Evolutionary conservation across 345 rosid genomes (phyloP).

Genomic region (Eucalyptus pauciflora): DNA sequence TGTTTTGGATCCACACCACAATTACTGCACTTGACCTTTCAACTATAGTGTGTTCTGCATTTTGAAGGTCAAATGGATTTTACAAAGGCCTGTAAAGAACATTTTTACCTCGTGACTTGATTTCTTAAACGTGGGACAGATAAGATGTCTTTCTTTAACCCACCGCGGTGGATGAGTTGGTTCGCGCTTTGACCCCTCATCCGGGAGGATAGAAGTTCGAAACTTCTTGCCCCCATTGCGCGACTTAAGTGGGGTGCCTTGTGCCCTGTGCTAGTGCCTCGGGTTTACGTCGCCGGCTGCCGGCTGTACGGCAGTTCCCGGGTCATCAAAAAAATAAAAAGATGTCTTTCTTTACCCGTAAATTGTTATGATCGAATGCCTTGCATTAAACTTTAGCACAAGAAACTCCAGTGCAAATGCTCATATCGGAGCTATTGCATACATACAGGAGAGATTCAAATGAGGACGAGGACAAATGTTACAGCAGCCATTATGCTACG

Average conservation of each 20-base stretch:
- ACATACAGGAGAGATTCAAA: constrained; percentile 14
- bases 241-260: too few species aligned
- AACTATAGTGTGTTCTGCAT: background rate
- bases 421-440: background rate
- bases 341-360: background rate
- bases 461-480: constrained; percentile 9
- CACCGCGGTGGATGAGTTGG: too few species aligned
- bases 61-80: background rate
- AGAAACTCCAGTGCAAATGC: background rate
- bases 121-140: background rate
- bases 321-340: too few species aligned
- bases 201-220: too few species aligned
- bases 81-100: too few species aligned
- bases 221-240: too few species aligned
- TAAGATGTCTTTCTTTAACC: background rate
- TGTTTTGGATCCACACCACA: too few species aligned
- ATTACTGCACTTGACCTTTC: background rate
- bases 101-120: background rate
- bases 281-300: too few species aligned
- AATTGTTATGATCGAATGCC: background rate
- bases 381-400: background rate
- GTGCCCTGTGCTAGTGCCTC: too few species aligned
- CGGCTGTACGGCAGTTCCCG: too few species aligned
- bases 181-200: too few species aligned
- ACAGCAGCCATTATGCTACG: constrained; percentile 17